Percentiles rank a stretch among this genome's conserved stretches.
These are phyloP conservation scores for Debaryomyces hansenii DNA, from an alignment of 805 yeast species.

Conservation along the genomic window DNA sequence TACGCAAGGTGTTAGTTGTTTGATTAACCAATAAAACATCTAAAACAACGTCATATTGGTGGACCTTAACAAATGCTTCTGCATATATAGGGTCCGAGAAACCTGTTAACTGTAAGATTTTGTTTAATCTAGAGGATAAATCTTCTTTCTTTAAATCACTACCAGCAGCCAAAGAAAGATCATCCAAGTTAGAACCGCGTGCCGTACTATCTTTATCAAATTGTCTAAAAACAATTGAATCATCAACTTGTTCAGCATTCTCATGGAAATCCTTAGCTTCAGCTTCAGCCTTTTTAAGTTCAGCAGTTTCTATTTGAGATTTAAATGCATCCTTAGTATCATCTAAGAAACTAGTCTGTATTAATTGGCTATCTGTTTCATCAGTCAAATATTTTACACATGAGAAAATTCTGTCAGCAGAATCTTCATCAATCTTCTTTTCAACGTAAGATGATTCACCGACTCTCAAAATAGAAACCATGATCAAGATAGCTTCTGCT, in stretches of 20 bases:
- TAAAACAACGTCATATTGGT: slow-evolving; percentile 92
- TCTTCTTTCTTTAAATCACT: slow-evolving; percentile 54
- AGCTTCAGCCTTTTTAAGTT: slow-evolving; percentile 53
- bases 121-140: slow-evolving; percentile 75
- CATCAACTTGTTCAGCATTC: slow-evolving; percentile 76
- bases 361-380: slow-evolving; percentile 50
- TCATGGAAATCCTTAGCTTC: slow-evolving; percentile 59
- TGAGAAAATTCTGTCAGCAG: slow-evolving; percentile 90
- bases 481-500: slow-evolving; percentile 90
- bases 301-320: slow-evolving; percentile 62
- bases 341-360: slow-evolving; percentile 74
- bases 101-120: slow-evolving; percentile 94
- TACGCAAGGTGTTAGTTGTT: slow-evolving; percentile 86
- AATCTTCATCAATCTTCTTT: slow-evolving; percentile 90
- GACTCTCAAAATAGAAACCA: slow-evolving; percentile 88
- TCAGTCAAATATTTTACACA: slow-evolving; percentile 80
- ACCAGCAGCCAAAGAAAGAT: slow-evolving; percentile 53
- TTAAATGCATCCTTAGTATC: slow-evolving; percentile 86
- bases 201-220: slow-evolving; percentile 47
- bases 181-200: slow-evolving; percentile 45
- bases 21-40: slow-evolving; percentile 95
- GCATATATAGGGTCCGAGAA: slow-evolving; percentile 98
- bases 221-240: slow-evolving; percentile 76
- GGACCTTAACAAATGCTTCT: slow-evolving; percentile 94
- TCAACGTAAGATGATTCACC: slow-evolving; percentile 73